A percentile compares a stretch with the other conserved stretches of the same genome.
These are phyloP conservation scores for Fusarium sarcochroum DNA, from an alignment of 2,329 filamentous ascomycete species.

Conservation along the genomic window DNA sequence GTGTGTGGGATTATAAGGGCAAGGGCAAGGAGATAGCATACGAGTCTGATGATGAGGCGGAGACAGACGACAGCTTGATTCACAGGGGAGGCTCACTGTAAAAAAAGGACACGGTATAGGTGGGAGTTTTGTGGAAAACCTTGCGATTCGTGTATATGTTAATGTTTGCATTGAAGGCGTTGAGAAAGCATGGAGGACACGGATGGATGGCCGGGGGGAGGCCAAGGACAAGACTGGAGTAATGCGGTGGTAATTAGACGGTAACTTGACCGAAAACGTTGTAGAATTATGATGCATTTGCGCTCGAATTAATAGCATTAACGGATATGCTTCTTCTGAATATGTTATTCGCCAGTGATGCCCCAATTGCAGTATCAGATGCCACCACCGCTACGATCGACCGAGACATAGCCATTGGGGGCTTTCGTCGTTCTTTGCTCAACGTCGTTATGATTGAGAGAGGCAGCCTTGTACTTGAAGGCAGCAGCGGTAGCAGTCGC, in stretches of 20 bases:
- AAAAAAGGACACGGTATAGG: constrained; percentile 23
- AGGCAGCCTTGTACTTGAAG: constrained; percentile 55
- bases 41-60: constrained; percentile 55
- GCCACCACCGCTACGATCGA: constrained; percentile 66
- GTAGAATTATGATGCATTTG: constrained; percentile 26
- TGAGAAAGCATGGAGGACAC: constrained; percentile 21
- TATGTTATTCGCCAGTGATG: background rate
- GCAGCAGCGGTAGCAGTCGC: constrained; percentile 48
- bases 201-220: constrained; percentile 5
- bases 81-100: constrained; percentile 61
- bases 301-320: background rate
- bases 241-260: constrained; percentile 39
- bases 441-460: constrained; percentile 59
- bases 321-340: background rate
- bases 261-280: constrained; percentile 29
- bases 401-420: constrained; percentile 63
- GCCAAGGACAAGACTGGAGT: constrained; percentile 34
- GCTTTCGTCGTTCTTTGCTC: constrained; percentile 56
- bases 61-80: constrained; percentile 49
- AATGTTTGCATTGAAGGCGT: constrained; percentile 43
- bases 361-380: constrained; percentile 47
- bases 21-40: constrained; percentile 64
- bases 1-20: constrained; percentile 55
- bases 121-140: constrained; percentile 33
- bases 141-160: constrained; percentile 21